A percentile compares a stretch with the other conserved stretches of the same genome.
Conservation (phyloP, 1,284 basidiomycete species). For the Melanopsichium pennsylvanicum region DNA sequence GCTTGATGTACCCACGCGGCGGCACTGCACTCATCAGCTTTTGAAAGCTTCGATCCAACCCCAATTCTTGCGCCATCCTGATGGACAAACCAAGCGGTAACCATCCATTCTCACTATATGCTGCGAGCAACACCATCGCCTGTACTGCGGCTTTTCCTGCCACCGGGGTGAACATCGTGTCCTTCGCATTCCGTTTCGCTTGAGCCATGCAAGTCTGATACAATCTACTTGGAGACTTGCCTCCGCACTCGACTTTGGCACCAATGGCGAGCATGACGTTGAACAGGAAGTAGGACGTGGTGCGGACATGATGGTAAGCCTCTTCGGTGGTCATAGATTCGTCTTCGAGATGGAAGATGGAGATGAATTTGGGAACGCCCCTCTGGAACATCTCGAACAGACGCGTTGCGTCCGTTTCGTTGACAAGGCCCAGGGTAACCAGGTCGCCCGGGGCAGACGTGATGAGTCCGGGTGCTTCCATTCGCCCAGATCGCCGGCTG, state of each 20-base stretch:
- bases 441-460: slow-evolving; percentile 28
- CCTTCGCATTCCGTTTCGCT: slow-evolving; percentile 90
- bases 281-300: slow-evolving; percentile 90
- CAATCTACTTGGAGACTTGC: slow-evolving; percentile 79
- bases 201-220: slow-evolving; percentile 91
- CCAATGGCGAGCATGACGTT: slow-evolving; percentile 88
- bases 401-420: slow-evolving; percentile 77
- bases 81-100: slow-evolving; percentile 89
- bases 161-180: slow-evolving; percentile 87
- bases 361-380: slow-evolving; percentile 78
- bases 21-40: slow-evolving; percentile 72
- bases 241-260: slow-evolving; percentile 87
- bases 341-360: slow-evolving; percentile 92
- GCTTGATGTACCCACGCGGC: slow-evolving; percentile 16
- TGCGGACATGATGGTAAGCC: slow-evolving; percentile 71
- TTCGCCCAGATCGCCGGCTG: slow-evolving; percentile 20
- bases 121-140: slow-evolving; percentile 87
- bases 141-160: slow-evolving; percentile 93
- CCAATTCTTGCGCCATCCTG: slow-evolving; percentile 91
- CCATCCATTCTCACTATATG: slow-evolving; percentile 94
- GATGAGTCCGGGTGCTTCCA: slow-evolving; percentile 44
- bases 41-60: slow-evolving; percentile 85
- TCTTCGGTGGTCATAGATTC: slow-evolving; percentile 88
- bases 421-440: slow-evolving; percentile 69
- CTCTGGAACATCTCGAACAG: slow-evolving; percentile 62